Base-by-base conservation (phyloP, 176 grass and related monocot genomes). In the Paspalum vaginatum region DNA sequence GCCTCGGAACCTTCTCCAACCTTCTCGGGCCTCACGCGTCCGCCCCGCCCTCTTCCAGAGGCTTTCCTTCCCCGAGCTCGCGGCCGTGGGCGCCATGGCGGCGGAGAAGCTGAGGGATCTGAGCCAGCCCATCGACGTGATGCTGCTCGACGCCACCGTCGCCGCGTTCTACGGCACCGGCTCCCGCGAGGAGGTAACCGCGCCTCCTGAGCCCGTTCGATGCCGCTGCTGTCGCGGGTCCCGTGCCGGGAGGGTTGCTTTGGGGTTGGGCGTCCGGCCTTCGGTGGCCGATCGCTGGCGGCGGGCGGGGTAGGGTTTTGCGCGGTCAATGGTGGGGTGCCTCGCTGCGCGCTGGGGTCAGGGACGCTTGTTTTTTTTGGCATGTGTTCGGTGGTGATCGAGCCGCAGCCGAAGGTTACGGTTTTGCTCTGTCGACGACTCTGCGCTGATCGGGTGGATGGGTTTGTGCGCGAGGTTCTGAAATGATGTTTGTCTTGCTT, bases 151-250 rank as follows among this genome's bases (percentile, higher is more conserved):
- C 66, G 91, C 94, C 78, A 97, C 94, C 21, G 91, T 97, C 32
- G 81, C 94, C 18, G 94, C 94, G 38, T 97, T 97, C 91, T 97
- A 97, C 61, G 94, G 94, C 45, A 97, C 94, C 41, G 94, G 94
- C 86, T 97, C 91, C 78, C 94, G 93, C 50, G 91, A 94, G 27
- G 94, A 97, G 94, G 94, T 97, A 79, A 87, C 84, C 1, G 0
- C 44, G 13, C 11, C 55, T 15, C 40, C 32, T 48, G n/a, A 25
- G 10, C 20, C 21, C 21, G 14, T 17, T 76, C 13, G 22, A 26
- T 42, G 18, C 17, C 46, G 39, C 13, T 60, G 39, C 15, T 18
- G 22, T 26, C 41, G 18, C 42, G 41, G 55, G 53, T 74, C 63
- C 11, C 17, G 32, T 40, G 70, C 65, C 22, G 4, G n/a, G 58